Conservation (phyloP, 768 basidiomycete genomes). For the Lentinula sp. region DNA sequence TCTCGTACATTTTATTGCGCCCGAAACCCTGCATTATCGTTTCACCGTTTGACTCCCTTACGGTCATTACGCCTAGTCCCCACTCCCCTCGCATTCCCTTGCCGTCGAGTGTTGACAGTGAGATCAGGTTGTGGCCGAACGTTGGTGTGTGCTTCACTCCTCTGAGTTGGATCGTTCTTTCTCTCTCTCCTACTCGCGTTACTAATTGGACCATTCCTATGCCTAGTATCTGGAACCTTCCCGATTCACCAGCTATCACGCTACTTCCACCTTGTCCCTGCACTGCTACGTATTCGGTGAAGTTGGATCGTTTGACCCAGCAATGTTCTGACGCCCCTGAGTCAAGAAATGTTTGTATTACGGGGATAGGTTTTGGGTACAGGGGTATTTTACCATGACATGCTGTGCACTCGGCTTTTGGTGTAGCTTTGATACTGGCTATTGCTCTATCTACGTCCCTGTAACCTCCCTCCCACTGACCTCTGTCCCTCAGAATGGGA, state of each 20-base stretch:
- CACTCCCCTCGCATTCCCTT: too few relatives aligned
- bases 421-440: neutral
- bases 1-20: too few relatives aligned
- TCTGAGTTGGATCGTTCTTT: neutral
- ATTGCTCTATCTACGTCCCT: neutral
- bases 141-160: too few relatives aligned
- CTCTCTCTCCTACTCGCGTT: neutral
- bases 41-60: too few relatives aligned
- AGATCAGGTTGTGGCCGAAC: too few relatives aligned
- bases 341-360: neutral
- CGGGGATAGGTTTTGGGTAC: neutral
- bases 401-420: neutral
- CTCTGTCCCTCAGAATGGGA: neutral
- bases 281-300: neutral
- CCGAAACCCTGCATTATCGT: too few relatives aligned
- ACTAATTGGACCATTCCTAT: neutral
- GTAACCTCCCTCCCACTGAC: neutral
- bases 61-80: too few relatives aligned
- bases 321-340: neutral
- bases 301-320: neutral
- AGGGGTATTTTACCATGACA: neutral
- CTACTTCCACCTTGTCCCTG: neutral
- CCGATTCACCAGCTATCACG: neutral
- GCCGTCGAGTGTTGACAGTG: too few relatives aligned
- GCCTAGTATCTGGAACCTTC: neutral